phyloP scores from a whole-genome alignment of 306 rosid genomes.

The Pueraria montana region DNA sequence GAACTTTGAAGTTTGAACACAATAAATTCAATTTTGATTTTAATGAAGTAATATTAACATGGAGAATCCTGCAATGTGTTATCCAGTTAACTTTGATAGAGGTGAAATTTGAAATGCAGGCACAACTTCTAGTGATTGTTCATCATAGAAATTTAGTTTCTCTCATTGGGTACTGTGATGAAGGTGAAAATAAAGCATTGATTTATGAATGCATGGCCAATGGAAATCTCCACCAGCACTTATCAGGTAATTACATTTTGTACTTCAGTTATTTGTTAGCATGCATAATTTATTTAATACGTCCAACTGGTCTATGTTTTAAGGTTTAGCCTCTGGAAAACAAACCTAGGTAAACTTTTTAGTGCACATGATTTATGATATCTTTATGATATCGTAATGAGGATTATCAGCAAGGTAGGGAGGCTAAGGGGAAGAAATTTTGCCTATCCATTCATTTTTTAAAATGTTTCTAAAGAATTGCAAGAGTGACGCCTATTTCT shows the following conservation, averaged over 20 bases:
- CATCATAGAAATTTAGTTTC: constrained; percentile 51
- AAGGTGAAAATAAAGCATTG: constrained; percentile 32
- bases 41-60: too few species aligned
- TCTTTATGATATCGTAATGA: too few species aligned
- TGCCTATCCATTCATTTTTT: too few species aligned
- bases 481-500: not conserved
- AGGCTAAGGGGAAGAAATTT: too few species aligned
- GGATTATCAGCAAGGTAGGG: too few species aligned
- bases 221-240: constrained; percentile 35
- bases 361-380: too few species aligned
- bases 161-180: constrained; percentile 48
- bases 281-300: not conserved
- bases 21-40: too few species aligned
- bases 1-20: too few species aligned
- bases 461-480: too few species aligned
- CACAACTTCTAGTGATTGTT: constrained; percentile 25
- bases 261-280: not conserved
- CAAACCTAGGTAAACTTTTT: too few species aligned
- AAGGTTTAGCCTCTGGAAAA: not conserved
- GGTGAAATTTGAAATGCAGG: constrained; percentile 15
- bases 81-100: not conserved
- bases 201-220: constrained; percentile 49
- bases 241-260: constrained; percentile 20
- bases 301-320: not conserved
- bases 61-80: not conserved